Evolutionary conservation across 306 rosid genomes (phyloP).

Genomic region (Rosa rugosa): DNA sequence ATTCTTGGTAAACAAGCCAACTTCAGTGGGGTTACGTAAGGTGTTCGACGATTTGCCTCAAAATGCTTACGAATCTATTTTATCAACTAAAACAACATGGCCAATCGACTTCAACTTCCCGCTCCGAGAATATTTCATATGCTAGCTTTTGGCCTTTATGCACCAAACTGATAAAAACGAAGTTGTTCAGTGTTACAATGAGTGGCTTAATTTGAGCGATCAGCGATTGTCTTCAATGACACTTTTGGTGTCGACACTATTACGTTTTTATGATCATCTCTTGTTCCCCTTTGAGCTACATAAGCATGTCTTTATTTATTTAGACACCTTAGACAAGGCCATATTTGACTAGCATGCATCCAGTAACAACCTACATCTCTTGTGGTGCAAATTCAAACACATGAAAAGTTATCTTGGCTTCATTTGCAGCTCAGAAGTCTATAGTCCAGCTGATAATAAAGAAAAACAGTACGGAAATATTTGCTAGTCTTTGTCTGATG

Average conservation of each 20-base stretch:
- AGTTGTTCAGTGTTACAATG: not conserved
- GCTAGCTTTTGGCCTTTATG: not conserved
- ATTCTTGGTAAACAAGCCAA: constrained; percentile 5
- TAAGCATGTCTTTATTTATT: not conserved
- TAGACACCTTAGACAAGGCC: not conserved
- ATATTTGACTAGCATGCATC: not conserved
- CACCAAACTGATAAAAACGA: not conserved
- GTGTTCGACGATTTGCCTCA: not conserved
- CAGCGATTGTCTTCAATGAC: not conserved
- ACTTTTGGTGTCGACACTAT: not conserved
- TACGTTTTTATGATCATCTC: not conserved
- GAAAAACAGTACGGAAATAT: not conserved
- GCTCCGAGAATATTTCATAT: not conserved
- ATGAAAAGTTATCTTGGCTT: not conserved
- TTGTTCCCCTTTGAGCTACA: not conserved
- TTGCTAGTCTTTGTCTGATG: not conserved
- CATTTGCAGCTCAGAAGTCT: constrained; percentile 5
- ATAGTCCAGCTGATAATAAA: not conserved
- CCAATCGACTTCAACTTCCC: not conserved
- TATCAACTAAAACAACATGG: not conserved
- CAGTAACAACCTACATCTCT: not conserved
- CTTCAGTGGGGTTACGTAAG: not conserved
- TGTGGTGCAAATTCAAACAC: not conserved
- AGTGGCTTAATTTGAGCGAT: not conserved
- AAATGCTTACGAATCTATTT: not conserved